Evolutionary conservation across 225 moss, liverwort and hornwort species (phyloP), one percentile per base, ranked within the genome.

Genomic region (Physcomitrium patens): DNA sequence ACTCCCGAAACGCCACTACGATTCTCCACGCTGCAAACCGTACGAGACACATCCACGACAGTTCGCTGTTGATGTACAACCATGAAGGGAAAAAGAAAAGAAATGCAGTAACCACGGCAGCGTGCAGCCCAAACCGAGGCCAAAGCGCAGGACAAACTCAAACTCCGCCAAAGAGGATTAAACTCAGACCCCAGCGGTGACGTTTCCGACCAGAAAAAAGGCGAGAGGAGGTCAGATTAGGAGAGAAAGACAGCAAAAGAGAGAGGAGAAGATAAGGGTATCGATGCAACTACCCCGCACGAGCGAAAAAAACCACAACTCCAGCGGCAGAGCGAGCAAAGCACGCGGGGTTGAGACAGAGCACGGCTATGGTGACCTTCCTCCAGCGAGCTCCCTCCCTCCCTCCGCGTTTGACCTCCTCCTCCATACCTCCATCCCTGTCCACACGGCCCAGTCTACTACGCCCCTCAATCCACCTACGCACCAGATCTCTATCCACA

Each of bases 401-500:
- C 68, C 64, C 76, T 77, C 80, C 76, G 73, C 73, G 80, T 84
- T 65, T 80, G 83, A 83, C 83, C 76, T 64, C 59, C 64, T 72
- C 68, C 23, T 24, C 13, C 10, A 10, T 0, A n/a, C 47, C 8
- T 3, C 48, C 14, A 10, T 14, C 31, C 43, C 66, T 68, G 76
- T 72, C 8, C 63, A 73, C 79, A 43, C 63, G 45, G 63, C 55
- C 28, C 31, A 7, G 31, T 37, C 31, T 3, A 37, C 8, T 4
- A 5, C 15, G 12, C 49, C 31, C 43, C 71, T 63, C 67, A 67
- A 11, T 68, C 68, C 79, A 43, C 68, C 31, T 58, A 48, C 28
- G 20, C 49, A 62, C 56, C 3, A 43, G 60, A 28, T 7, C 8
- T 0, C 0, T 26, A 23, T 83, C 74, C 73, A 70, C 19, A 0